phyloP scores from a whole-genome alignment of 768 basidiomycete genomes.

The Epithele typhae region DNA sequence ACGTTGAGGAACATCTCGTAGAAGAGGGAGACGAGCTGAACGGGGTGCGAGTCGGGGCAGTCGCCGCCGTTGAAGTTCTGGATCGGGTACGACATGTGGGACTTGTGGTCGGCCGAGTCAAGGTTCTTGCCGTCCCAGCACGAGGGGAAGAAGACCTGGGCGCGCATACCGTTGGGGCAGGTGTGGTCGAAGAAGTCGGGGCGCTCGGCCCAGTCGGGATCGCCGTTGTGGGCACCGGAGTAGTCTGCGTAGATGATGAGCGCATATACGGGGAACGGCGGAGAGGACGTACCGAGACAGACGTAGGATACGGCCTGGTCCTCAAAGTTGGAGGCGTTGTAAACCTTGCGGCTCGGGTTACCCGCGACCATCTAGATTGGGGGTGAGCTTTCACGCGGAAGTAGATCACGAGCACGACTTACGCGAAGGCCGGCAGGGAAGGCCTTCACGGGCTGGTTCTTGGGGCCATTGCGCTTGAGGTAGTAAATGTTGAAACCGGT shows the following conservation, averaged over 20 bases:
- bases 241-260: no score
- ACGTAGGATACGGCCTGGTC: slow-evolving; percentile 33
- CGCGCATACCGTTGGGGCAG: slow-evolving; percentile 26
- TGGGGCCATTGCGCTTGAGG: slow-evolving; percentile 18
- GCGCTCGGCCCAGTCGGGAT: slow-evolving; percentile 17
- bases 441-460: slow-evolving; percentile 16
- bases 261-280: no score
- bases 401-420: background rate
- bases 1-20: slow-evolving; percentile 19
- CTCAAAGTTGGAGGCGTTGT: slow-evolving; percentile 25
- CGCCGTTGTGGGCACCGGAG: slow-evolving; percentile 15
- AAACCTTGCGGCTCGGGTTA: slow-evolving; percentile 24
- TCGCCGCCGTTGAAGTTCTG: slow-evolving; percentile 20
- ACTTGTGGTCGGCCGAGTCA: slow-evolving; percentile 34
- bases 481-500: slow-evolving; percentile 22
- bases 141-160: slow-evolving; percentile 28
- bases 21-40: slow-evolving; percentile 24
- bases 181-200: slow-evolving; percentile 12
- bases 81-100: slow-evolving; percentile 34
- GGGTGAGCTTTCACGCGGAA: background rate
- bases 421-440: slow-evolving; percentile 23
- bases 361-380: slow-evolving; percentile 24
- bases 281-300: slow-evolving; percentile 17
- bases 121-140: slow-evolving; percentile 39
- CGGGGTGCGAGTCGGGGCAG: slow-evolving; percentile 22